phyloP scores from a whole-genome alignment of 2,329 filamentous ascomycete species.

The Ophiostoma populinum region DNA sequence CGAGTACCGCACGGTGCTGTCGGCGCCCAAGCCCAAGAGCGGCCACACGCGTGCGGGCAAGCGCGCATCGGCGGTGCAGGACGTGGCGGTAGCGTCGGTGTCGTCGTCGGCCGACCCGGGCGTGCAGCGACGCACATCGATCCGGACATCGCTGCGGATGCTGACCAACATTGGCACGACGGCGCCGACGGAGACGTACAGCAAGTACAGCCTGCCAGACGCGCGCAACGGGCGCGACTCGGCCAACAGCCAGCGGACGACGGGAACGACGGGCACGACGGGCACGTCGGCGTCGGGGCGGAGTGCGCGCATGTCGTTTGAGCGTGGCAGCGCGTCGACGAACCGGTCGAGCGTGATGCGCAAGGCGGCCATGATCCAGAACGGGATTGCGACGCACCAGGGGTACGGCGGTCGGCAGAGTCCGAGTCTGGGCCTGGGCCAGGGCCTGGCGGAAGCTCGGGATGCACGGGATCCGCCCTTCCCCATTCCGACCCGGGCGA shows the following conservation, averaged over 20 bases:
- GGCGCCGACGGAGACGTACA: slow-evolving; percentile 25
- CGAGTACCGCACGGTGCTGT: slow-evolving; percentile 49
- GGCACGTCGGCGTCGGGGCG: slow-evolving; percentile 18
- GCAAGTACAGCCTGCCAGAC: slow-evolving; percentile 23
- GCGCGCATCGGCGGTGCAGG: too few relatives aligned
- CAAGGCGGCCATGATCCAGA: slow-evolving; percentile 65
- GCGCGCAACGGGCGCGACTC: slow-evolving; percentile 14
- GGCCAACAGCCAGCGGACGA: slow-evolving; percentile 12
- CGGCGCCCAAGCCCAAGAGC: slow-evolving; percentile 38
- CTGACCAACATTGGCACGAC: slow-evolving; percentile 17
- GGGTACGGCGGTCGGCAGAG: too few relatives aligned
- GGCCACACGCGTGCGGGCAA: slow-evolving; percentile 18
- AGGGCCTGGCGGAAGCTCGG: too few relatives aligned
- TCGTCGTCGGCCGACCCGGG: slow-evolving; percentile 25
- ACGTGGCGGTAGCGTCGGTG: too few relatives aligned
- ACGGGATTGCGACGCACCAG: slow-evolving; percentile 53
- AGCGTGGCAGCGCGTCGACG: slow-evolving; percentile 22
- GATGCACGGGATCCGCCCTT: slow-evolving; percentile 59
- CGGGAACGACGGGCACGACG: slow-evolving; percentile 16
- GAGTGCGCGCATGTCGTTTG: slow-evolving; percentile 17
- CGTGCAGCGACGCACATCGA: slow-evolving; percentile 5
- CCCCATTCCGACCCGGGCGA: slow-evolving; percentile 77
- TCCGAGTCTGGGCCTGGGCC: too few relatives aligned
- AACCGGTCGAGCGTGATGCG: slow-evolving; percentile 48
- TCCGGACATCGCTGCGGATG: slow-evolving; percentile 17